Conservation (phyloP, 228 moss, liverwort and hornwort species). For the Sphagnum fallax region DNA sequence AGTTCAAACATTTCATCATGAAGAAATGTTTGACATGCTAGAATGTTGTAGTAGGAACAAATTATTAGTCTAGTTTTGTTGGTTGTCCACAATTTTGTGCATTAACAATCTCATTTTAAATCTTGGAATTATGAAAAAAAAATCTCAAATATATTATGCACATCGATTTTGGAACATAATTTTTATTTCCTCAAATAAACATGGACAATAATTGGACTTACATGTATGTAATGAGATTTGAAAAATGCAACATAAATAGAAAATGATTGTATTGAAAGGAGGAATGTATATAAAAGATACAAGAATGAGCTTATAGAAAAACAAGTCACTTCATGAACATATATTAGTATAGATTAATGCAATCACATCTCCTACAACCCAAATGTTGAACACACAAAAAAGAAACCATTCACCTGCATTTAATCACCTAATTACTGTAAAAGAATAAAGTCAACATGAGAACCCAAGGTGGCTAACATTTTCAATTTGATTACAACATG, state of each 20-base stretch:
- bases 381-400: conserved; percentile 65
- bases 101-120: not conserved
- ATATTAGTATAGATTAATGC: conserved; percentile 78
- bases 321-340: conserved; percentile 88
- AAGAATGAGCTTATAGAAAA: conserved; percentile 49
- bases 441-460: too few relatives aligned
- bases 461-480: too few relatives aligned
- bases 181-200: not conserved
- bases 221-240: not conserved
- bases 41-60: conserved; percentile 80
- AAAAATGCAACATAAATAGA: not conserved
- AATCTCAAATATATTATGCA: not conserved
- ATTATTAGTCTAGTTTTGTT: conserved; percentile 60
- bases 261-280: not conserved
- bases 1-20: not conserved
- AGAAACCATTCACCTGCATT: conserved; percentile 78
- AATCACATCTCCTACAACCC: conserved; percentile 89
- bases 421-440: not conserved
- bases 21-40: conserved; percentile 24
- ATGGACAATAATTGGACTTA: too few relatives aligned
- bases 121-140: not conserved
- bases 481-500: conserved; percentile 66
- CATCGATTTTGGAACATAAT: not conserved
- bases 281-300: not conserved
- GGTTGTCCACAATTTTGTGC: conserved; percentile 64